These are phyloP conservation scores for Xylaria sp. DNA, from an alignment of 2,329 filamentous ascomycete species.

Conservation along the genomic window DNA sequence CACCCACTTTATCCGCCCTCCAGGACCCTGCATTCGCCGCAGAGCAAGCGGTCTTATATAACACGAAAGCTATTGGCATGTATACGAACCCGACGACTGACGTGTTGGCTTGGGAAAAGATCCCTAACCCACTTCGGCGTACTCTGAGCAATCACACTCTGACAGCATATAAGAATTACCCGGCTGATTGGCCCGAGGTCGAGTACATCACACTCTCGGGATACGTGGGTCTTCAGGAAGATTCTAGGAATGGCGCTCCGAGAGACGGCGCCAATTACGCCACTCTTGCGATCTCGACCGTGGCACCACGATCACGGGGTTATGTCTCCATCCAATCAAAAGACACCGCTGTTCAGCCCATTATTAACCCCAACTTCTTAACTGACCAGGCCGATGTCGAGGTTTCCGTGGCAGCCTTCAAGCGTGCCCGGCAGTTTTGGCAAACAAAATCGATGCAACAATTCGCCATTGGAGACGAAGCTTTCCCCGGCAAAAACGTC, in stretches of 20 bases:
- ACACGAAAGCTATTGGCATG: neutral
- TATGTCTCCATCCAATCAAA: constrained; percentile 23
- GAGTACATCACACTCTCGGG: neutral
- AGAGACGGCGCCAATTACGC: neutral
- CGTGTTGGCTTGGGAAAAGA: neutral
- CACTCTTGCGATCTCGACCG: too few species aligned
- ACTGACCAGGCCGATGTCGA: constrained; percentile 56
- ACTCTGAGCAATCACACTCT: neutral
- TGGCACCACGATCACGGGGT: neutral
- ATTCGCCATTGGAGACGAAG: constrained; percentile 17
- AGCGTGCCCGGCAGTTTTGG: constrained; percentile 54
- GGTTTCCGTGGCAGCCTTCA: constrained; percentile 56
- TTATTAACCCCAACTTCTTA: constrained; percentile 60
- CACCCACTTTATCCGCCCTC: neutral
- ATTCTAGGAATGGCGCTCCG: neutral
- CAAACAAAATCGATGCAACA: neutral
- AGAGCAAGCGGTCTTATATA: neutral
- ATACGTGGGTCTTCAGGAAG: neutral
- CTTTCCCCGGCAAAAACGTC: constrained; percentile 13
- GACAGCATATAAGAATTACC: neutral
- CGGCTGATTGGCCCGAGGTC: constrained; percentile 4
- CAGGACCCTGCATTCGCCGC: constrained; percentile 6
- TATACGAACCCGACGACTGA: neutral
- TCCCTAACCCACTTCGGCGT: neutral
- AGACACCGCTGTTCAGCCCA: constrained; percentile 23